Conservation (phyloP, 306 rosid species). For the Fragaria ananassa region DNA sequence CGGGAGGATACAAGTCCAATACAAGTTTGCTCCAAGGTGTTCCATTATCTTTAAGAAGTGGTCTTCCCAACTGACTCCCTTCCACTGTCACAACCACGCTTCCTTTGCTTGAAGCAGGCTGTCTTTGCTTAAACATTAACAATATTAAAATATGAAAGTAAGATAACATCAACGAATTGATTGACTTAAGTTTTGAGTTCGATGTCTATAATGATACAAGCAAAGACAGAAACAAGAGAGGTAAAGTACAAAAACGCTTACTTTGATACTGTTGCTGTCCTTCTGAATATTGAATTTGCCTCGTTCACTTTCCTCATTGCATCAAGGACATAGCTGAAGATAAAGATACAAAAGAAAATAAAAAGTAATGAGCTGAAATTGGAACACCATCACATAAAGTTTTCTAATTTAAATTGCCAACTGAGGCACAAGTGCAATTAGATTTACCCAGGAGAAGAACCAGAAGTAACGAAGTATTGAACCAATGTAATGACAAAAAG, state of each 20-base stretch:
- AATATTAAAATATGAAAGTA: slow-evolving; percentile 33
- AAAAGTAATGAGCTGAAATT: slow-evolving; percentile 21
- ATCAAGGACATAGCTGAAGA: slow-evolving; percentile 65
- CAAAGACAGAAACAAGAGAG: background rate
- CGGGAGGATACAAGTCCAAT: slow-evolving; percentile 61
- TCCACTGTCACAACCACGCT: slow-evolving; percentile 47
- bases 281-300: slow-evolving; percentile 35
- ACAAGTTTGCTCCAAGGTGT: slow-evolving; percentile 75
- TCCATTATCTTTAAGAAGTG: slow-evolving; percentile 37
- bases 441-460: slow-evolving; percentile 92
- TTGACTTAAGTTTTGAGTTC: slow-evolving; percentile 20
- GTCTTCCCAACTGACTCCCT: slow-evolving; percentile 42
- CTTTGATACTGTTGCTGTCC: slow-evolving; percentile 48
- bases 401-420: slow-evolving; percentile 14
- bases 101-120: slow-evolving; percentile 79
- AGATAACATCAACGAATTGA: slow-evolving; percentile 31
- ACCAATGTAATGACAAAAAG: slow-evolving; percentile 59
- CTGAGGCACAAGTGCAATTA: slow-evolving; percentile 16
- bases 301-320: slow-evolving; percentile 61
- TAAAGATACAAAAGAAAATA: slow-evolving; percentile 8
- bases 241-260: slow-evolving; percentile 33
- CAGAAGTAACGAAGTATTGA: slow-evolving; percentile 71
- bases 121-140: slow-evolving; percentile 83
- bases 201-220: slow-evolving; percentile 9
- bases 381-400: background rate